Base-by-base conservation (phyloP, 345 rosid genomes). In the Abelmoschus esculentus region DNA sequence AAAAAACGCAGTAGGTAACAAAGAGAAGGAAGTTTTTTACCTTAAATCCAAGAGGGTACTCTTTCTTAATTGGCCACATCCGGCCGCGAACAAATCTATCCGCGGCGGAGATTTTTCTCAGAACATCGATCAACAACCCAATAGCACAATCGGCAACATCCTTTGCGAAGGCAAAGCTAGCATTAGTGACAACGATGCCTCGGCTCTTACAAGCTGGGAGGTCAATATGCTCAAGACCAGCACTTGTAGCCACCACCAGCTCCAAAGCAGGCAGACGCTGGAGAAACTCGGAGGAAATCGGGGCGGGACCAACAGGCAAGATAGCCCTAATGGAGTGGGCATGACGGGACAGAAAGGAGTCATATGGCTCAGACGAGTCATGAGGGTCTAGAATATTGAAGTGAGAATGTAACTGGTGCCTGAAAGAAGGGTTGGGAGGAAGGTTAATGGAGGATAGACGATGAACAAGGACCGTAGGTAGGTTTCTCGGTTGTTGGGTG, bases 111-210 rank as follows among this genome's bases (percentile, higher is more conserved):
- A 83, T 44, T 46, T 73, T 70, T 73, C 85, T 52, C 26, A 83
- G 42, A 52, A 83, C 82, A 60, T 79, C 86, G 18, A 79, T 72
- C 72, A 85, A 67, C 71, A 85, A 64, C 55, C 69, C 82, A 49
- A 83, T 70, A 5, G 79, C 86, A 61, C 49, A 83, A 74, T 85
- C 86, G 4, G 89, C 89, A 29, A 18, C 79, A 29, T 83, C 85
- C 79, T 80, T 83, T 2, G 74, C 61, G 74, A 82, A 83, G 61
- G 83, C 80, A 60, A 57, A 0, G 31, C 84, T 74, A n/a, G 82
- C 78, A 55, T 74, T 81, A 14, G 89, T 83, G 32, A 81, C 76
- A 40, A 42, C 17, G 70, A 85, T 70, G 71, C 85, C 78, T 14
- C 89, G 75, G 40, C 72, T 70, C 59, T 77, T 72, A 73, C 86